These are phyloP conservation scores for Ziziphus jujuba DNA, from an alignment of 306 rosid species.

Conservation along the genomic window DNA sequence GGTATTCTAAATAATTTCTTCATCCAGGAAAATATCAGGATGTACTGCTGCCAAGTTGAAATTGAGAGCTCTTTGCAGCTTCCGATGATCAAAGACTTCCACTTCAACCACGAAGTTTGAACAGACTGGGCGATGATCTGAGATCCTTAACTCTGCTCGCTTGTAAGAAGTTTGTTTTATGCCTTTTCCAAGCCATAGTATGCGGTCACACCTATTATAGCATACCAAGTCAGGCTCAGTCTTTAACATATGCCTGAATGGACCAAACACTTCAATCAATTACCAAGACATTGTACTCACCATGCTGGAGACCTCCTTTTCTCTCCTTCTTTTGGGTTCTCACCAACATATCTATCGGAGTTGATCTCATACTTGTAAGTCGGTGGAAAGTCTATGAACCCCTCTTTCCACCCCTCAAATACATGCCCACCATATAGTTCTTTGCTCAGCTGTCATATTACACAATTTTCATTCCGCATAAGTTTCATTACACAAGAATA, in stretches of 20 bases:
- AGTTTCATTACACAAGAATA: background rate
- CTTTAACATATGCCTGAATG: background rate
- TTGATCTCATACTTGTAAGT: conserved; percentile 86
- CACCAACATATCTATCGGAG: conserved; percentile 73
- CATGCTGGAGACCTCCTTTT: conserved; percentile 96
- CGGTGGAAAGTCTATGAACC: conserved; percentile 77
- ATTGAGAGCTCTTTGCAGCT: conserved; percentile 72
- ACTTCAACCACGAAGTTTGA: conserved; percentile 73
- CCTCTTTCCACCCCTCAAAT: conserved; percentile 95
- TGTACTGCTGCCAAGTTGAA: conserved; percentile 59
- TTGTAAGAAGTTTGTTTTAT: conserved; percentile 66
- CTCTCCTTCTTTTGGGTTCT: conserved; percentile 76
- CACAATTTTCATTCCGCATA: conserved; percentile 13
- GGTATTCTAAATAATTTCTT: conserved; percentile 35
- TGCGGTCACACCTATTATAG: conserved; percentile 82
- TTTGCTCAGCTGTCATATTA: conserved; percentile 59
- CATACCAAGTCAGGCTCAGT: background rate
- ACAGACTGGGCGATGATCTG: conserved; percentile 88
- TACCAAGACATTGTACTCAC: conserved; percentile 39
- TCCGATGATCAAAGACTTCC: conserved; percentile 81
- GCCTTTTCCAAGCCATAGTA: conserved; percentile 83
- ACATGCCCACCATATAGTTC: conserved; percentile 74
- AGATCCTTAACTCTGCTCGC: conserved; percentile 60
- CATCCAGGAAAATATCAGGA: conserved; percentile 59
- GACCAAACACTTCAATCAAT: too few relatives aligned